Evolutionary conservation across 1,284 basidiomycete genomes (phyloP), one percentile per base, ranked within the genome.

Genomic region (Trametes pubescens): DNA sequence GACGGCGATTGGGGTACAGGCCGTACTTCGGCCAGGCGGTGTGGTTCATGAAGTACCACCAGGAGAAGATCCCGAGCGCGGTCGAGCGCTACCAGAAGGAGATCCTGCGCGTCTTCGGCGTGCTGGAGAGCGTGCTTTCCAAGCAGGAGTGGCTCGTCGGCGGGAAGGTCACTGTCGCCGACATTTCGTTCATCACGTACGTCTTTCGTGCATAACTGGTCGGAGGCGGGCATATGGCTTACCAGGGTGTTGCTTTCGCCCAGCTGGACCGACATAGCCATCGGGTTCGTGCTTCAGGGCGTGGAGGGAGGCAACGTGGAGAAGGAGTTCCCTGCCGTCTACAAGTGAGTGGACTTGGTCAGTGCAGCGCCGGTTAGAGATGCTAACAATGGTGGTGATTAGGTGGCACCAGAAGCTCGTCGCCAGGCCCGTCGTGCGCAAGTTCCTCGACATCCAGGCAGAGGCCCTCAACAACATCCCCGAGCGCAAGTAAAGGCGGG

Each of bases 51-150:
- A 47, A 47, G 5, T 66, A 59, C 44, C 70, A 69, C 34, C 47
- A 66, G 7, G 70, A 73, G 62, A 63, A 71, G 35, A 26, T 71
- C 26, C 74, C 67, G 16, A 69, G 65, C 46, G 72, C 69, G 40
- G 61, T 73, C 34, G 70, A 76, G 57, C 68, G 76, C 1, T 78
- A 76, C 67, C 61, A 69, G 35, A 71, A 74, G 57, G 76, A 77
- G 64, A 70, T 70, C 38, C 57, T 68, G 46, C 73, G 76, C 26
- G 73, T 78, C 7, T 59, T 72, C 35, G 65, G 72, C 24, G 75
- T 78, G 3, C 69, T 77, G 21, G 73, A 78, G 37, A 61, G 60
- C 53, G 66, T 69, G 5, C 61, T 71, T 16, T 62, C 65, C 6
- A 61, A 65, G 57, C 55, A 60, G 46, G 48, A 57, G 21, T 60